phyloP scores from a whole-genome alignment of 83 land plant species.

The Larix sibirica region DNA sequence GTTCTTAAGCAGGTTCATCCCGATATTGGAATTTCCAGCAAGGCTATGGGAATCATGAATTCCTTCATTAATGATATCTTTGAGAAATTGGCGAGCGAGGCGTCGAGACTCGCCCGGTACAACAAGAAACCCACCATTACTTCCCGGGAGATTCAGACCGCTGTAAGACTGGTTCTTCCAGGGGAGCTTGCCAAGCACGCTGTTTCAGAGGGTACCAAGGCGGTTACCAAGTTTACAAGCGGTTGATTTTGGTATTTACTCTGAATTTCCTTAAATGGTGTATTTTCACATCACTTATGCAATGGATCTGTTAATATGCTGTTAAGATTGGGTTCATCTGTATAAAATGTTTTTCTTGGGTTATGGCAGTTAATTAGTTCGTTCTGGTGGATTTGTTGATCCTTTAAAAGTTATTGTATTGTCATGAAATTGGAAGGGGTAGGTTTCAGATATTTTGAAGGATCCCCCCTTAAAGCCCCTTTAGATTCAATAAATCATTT shows the following conservation, averaged over 20 bases:
- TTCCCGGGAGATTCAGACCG: slow-evolving; percentile 33
- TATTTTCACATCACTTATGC: not conserved
- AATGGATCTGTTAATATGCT: not conserved
- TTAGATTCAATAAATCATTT: no score
- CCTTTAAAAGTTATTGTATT: no score
- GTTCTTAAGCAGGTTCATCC: slow-evolving; percentile 80
- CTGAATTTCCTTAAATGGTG: not conserved
- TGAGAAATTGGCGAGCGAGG: slow-evolving; percentile 37
- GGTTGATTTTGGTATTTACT: not conserved
- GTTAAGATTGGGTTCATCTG: no score
- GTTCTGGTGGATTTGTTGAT: no score
- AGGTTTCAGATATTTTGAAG: no score
- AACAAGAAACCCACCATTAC: slow-evolving; percentile 41
- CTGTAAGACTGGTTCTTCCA: slow-evolving; percentile 12
- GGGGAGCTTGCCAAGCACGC: slow-evolving; percentile 24
- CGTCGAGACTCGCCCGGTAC: slow-evolving; percentile 25
- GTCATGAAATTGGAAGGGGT: no score
- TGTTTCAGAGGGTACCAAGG: slow-evolving; percentile 22
- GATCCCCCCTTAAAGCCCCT: no score
- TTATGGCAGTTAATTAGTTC: no score
- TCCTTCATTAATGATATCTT: slow-evolving; percentile 63
- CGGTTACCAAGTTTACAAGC: slow-evolving; percentile 22
- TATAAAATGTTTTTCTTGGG: no score
- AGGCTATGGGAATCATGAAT: slow-evolving; percentile 61
- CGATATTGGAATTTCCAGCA: slow-evolving; percentile 45